These are phyloP conservation scores for Cryptococcus floricola DNA, from an alignment of 1,284 basidiomycete species.

Conservation along the genomic window DNA sequence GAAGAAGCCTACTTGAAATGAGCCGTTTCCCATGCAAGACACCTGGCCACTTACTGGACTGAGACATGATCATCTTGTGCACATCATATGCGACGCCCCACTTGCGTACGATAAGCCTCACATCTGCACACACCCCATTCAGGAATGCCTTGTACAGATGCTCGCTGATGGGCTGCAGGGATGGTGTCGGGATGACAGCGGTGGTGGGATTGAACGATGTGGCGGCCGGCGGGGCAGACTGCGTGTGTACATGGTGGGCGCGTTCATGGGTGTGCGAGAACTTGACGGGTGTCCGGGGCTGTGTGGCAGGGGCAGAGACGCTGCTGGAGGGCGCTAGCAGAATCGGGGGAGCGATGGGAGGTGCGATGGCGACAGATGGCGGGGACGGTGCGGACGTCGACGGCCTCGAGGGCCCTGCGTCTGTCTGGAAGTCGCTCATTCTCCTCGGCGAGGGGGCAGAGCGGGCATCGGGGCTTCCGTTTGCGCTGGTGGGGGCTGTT, in stretches of 20 bases:
- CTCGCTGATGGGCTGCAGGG: constrained; percentile 25
- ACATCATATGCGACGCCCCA: constrained; percentile 74
- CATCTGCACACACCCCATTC: constrained; percentile 67
- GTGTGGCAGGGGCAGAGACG: not conserved
- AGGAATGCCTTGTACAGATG: constrained; percentile 74
- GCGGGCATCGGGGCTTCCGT: not conserved
- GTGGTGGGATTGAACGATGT: constrained; percentile 8
- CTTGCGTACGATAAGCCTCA: constrained; percentile 64
- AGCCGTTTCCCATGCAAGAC: not conserved
- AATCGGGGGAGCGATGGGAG: not conserved
- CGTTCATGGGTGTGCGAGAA: not conserved
- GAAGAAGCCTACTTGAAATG: constrained; percentile 66
- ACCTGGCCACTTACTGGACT: constrained; percentile 59
- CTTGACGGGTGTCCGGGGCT: not conserved
- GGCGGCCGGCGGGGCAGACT: not conserved
- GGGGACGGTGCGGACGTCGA: constrained; percentile 2
- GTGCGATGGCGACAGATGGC: constrained; percentile 4
- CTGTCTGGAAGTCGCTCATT: not conserved
- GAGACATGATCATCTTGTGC: constrained; percentile 78
- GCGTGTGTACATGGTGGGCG: not conserved
- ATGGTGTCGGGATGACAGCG: constrained; percentile 20
- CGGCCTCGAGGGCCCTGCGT: not conserved
- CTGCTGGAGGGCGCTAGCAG: not conserved
- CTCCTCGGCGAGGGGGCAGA: not conserved
- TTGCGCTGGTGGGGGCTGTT: constrained; percentile 4